Conservation (phyloP, 1,139 yeast genomes). For the Blastobotrys illinoisensis region DNA sequence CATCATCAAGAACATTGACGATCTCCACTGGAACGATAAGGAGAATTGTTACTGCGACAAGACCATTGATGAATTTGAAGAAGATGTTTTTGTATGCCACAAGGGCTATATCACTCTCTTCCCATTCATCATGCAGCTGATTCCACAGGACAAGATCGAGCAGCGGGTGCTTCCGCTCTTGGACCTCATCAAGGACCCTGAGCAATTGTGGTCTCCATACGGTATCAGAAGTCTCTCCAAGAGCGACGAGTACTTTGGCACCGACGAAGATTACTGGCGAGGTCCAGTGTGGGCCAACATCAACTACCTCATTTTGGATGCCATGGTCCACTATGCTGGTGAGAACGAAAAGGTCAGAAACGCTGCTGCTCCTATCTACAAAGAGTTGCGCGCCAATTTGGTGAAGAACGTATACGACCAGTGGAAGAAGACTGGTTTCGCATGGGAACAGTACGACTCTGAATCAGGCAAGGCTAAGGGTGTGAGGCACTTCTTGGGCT, state of each 20-base stretch:
- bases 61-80: conserved; percentile 68
- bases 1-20: conserved; percentile 59
- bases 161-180: conserved; percentile 36
- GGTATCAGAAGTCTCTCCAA: conserved; percentile 83
- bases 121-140: conserved; percentile 74
- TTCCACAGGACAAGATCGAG: conserved; percentile 44
- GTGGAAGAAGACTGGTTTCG: conserved; percentile 73
- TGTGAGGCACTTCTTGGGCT: conserved; percentile 86
- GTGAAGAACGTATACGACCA: conserved; percentile 62
- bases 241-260: conserved; percentile 58
- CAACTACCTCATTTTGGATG: conserved; percentile 74
- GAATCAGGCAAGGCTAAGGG: conserved; percentile 70
- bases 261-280: conserved; percentile 92
- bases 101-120: conserved; percentile 83
- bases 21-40: conserved; percentile 72
- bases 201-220: conserved; percentile 67
- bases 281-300: conserved; percentile 93
- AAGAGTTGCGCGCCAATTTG: conserved; percentile 55
- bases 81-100: conserved; percentile 64
- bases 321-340: conserved; percentile 50
- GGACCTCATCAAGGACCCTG: conserved; percentile 58
- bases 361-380: conserved; percentile 47
- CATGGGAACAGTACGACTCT: conserved; percentile 90
- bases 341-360: conserved; percentile 26
- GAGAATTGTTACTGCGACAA: conserved; percentile 76